A percentile compares a stretch with the other conserved stretches of the same genome.
phyloP scores from a whole-genome alignment of 495 filamentous ascomycete species.

The Chaetomium tenue region DNA sequence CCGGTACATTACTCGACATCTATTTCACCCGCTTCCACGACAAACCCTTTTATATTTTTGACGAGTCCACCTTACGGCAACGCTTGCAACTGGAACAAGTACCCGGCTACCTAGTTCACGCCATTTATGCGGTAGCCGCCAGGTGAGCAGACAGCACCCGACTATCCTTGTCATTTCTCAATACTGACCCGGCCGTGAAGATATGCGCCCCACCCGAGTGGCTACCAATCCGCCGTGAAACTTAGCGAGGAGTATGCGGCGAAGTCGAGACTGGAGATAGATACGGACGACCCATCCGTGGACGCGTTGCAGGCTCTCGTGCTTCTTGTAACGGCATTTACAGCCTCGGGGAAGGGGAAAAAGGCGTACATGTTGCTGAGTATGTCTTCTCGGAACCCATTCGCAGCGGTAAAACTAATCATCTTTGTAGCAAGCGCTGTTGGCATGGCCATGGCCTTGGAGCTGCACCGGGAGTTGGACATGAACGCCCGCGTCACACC shows the following conservation, averaged over 20 bases:
- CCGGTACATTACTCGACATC: slow-evolving; percentile 65
- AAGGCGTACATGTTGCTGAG: slow-evolving; percentile 82
- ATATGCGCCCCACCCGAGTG: slow-evolving; percentile 61
- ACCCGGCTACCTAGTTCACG: slow-evolving; percentile 60
- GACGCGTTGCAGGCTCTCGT: slow-evolving; percentile 72
- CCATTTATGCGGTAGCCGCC: slow-evolving; percentile 69
- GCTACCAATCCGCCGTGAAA: slow-evolving; percentile 58
- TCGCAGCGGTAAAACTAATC: not conserved
- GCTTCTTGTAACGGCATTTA: slow-evolving; percentile 71
- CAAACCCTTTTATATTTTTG: slow-evolving; percentile 74
- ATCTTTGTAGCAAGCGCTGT: slow-evolving; percentile 62
- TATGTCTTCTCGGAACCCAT: slow-evolving; percentile 37
- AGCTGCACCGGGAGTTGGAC: slow-evolving; percentile 70
- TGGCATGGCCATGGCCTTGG: slow-evolving; percentile 76
- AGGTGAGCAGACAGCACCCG: slow-evolving; percentile 47
- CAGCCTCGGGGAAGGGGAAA: slow-evolving; percentile 74
- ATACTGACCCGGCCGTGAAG: slow-evolving; percentile 41
- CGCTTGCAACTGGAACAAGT: slow-evolving; percentile 64
- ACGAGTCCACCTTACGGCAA: slow-evolving; percentile 68
- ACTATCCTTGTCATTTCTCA: not conserved
- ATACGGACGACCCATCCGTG: slow-evolving; percentile 74
- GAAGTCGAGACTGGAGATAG: slow-evolving; percentile 64
- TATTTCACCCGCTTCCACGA: slow-evolving; percentile 76
- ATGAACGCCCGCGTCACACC: slow-evolving; percentile 54
- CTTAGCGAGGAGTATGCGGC: slow-evolving; percentile 66